These are phyloP conservation scores for Penicillium daleae DNA, from an alignment of 495 filamentous ascomycete species.

Conservation along the genomic window DNA sequence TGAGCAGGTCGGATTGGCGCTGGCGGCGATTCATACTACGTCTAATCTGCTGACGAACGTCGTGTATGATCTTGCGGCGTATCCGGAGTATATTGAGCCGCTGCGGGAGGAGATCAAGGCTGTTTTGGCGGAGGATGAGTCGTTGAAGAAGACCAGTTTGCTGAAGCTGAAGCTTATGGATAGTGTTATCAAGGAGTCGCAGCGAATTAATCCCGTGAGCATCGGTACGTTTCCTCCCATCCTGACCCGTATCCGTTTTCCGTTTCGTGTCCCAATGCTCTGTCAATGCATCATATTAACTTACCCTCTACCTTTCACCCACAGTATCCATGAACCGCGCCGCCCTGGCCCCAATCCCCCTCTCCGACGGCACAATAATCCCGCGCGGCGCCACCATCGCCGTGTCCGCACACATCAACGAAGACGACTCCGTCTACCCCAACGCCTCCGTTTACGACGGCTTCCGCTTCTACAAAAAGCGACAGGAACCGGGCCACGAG, in stretches of 20 bases:
- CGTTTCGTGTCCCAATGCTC: neutral
- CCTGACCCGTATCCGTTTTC: neutral
- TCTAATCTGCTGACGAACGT: conserved; percentile 43
- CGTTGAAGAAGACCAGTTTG: conserved; percentile 52
- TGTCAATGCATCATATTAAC: neutral
- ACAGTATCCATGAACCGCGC: conserved; percentile 49
- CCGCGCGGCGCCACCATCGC: conserved; percentile 40
- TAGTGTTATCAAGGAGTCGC: conserved; percentile 46
- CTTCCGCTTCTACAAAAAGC: conserved; percentile 49
- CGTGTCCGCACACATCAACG: conserved; percentile 38
- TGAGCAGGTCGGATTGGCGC: conserved; percentile 38
- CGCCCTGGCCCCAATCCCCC: conserved; percentile 33
- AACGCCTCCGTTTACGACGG: conserved; percentile 50
- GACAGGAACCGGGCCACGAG: conserved; percentile 48
- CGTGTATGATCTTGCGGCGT: conserved; percentile 44
- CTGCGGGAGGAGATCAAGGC: conserved; percentile 44
- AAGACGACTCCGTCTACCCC: conserved; percentile 48
- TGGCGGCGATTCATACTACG: conserved; percentile 53
- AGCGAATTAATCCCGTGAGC: conserved; percentile 36
- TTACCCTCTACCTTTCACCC: conserved; percentile 1
- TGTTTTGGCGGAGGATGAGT: conserved; percentile 39
- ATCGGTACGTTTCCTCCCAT: conserved; percentile 32
- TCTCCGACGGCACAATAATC: conserved; percentile 40
- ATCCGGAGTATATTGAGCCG: conserved; percentile 41
- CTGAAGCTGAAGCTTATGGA: conserved; percentile 56